Base-by-base conservation (phyloP, 2,329 filamentous ascomycete species). In the Colletotrichum incanum region DNA sequence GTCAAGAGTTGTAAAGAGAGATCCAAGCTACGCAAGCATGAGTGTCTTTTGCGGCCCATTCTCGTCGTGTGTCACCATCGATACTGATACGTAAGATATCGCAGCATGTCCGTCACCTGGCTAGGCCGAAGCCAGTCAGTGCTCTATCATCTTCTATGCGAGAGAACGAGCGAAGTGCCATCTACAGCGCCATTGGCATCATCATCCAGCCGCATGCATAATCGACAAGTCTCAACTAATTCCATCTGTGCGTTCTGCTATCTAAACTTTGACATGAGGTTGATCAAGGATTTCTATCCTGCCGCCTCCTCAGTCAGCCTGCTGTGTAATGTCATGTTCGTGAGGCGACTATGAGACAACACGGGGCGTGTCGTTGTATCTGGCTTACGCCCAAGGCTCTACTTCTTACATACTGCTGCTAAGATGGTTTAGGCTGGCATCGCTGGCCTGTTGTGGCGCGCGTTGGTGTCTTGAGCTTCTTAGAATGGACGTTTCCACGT, bases 281-380 rank as follows among this genome's bases (percentile, higher is more conserved):
- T 50, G 23, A 26, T 11, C 16, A 8, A n/a, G 8, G 3, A n/a
- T 45, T 41, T 37, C 41, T 45, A 58, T 18, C 18, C 20, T 63
- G 31, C 16, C 41, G 50, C 20, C 26, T 39, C 52, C 26, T 59
- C n/a, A 16, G n/a, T 56, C 43, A 58, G 28, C 65, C 39, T 59
- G 59, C 23, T 26, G 34, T 43, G 20, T 18, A 34, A 47, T 62
- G n/a, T 16, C 23, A 56, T 62, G 56, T 61, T 49, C 41, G 47
- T 67, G 55, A 62, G 67, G 58, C 45, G n/a, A 34, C 37, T 16
- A 47, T 54, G 47, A 69, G 65, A 64, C 65, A 72, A 56, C 16
- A 20, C 37, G 28, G 47, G 49, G 50, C 62, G 31, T 31, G 31
- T 62, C 31, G 28, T 49, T 50, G 31, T 50, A 62, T 31, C n/a